Conservation (phyloP, 768 basidiomycete species). For the Tephrocybe sp. region DNA sequence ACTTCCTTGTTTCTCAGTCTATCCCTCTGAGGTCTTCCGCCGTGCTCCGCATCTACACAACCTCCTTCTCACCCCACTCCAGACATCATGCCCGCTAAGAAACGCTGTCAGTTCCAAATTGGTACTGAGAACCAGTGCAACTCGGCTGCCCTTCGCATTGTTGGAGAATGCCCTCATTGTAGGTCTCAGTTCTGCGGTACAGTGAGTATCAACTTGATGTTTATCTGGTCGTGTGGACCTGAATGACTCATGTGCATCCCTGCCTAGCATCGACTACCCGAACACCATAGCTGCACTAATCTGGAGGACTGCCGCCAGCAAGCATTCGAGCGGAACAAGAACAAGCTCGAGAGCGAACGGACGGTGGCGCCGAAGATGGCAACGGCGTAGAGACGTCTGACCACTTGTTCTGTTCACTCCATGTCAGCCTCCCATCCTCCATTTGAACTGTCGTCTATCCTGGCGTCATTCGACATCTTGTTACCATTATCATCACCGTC, state of each 20-base stretch:
- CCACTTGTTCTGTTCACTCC: slow-evolving; percentile 3
- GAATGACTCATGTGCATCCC: slow-evolving; percentile 12
- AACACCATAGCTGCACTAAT: slow-evolving; percentile 83
- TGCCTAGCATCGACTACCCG: slow-evolving; percentile 79
- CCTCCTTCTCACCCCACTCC: slow-evolving; percentile 3
- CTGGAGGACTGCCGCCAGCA: slow-evolving; percentile 83
- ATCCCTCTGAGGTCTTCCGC: slow-evolving; percentile 1
- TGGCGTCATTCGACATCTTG: neutral
- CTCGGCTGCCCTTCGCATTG: slow-evolving; percentile 77
- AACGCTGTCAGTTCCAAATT: slow-evolving; percentile 74
- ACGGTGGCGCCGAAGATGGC: slow-evolving; percentile 87
- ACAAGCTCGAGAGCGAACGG: slow-evolving; percentile 82
- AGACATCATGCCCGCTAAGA: slow-evolving; percentile 73
- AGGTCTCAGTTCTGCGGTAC: slow-evolving; percentile 71
- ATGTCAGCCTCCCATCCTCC: slow-evolving; percentile 10
- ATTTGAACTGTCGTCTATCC: slow-evolving; percentile 6
- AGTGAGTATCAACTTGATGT: slow-evolving; percentile 42
- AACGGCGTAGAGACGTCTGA: slow-evolving; percentile 47
- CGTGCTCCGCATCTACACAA: neutral
- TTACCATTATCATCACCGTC: slow-evolving; percentile 1
- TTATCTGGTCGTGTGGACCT: slow-evolving; percentile 5
- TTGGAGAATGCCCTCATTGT: slow-evolving; percentile 84
- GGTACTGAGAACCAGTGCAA: slow-evolving; percentile 59
- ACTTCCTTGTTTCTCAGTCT: too few species aligned
- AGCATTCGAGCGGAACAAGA: slow-evolving; percentile 87